Evolutionary conservation across 176 grass and related monocot species (phyloP).

Genomic region (Melocanna baccifera): DNA sequence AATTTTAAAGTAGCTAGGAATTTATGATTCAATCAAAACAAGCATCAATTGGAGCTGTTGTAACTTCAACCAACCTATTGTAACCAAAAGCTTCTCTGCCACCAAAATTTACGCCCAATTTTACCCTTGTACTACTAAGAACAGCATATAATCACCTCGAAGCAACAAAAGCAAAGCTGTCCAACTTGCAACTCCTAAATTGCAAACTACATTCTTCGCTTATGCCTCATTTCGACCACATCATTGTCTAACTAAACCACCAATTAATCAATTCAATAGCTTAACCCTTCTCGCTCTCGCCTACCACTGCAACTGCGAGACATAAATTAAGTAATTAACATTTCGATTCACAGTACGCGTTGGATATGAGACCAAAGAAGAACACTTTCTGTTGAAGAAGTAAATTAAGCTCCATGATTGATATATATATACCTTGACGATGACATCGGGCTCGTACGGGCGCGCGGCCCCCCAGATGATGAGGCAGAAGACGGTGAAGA

Average conservation of each 20-base stretch:
- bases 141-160: neutral
- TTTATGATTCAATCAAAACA: neutral
- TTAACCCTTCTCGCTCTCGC: conserved; percentile 5
- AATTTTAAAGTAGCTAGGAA: neutral
- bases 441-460: conserved; percentile 63
- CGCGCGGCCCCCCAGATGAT: conserved; percentile 91
- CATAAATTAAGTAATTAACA: neutral
- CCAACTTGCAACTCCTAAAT: neutral
- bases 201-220: neutral
- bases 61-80: neutral
- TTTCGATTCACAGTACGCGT: neutral
- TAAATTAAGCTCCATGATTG: neutral
- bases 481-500: conserved; percentile 79
- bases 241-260: conserved; percentile 5
- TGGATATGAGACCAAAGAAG: neutral
- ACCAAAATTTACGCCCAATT: neutral
- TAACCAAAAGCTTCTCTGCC: neutral
- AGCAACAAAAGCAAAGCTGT: neutral
- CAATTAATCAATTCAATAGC: neutral
- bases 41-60: neutral
- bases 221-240: neutral
- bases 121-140: neutral
- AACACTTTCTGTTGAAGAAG: neutral
- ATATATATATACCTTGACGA: conserved; percentile 65
- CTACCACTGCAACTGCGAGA: neutral